Conservation (phyloP, 2,329 filamentous ascomycete genomes). For the Colletotrichum echinochloae region DNA sequence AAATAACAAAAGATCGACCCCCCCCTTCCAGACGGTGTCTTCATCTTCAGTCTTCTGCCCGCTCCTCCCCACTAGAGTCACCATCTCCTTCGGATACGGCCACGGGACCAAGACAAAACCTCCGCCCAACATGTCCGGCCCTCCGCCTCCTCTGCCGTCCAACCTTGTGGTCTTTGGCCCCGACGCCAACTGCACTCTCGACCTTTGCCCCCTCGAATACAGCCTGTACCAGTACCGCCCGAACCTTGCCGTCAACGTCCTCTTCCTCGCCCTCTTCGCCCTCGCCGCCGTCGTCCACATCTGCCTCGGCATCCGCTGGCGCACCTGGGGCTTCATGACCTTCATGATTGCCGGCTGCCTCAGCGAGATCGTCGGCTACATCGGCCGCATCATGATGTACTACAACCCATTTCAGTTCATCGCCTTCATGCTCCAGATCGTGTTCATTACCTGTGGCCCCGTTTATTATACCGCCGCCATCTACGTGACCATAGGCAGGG, state of each 20-base stretch:
- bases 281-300: slow-evolving; percentile 61
- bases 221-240: slow-evolving; percentile 63
- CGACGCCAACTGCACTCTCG: slow-evolving; percentile 62
- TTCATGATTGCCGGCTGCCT: slow-evolving; percentile 68
- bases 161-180: slow-evolving; percentile 56
- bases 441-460: slow-evolving; percentile 65
- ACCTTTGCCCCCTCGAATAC: slow-evolving; percentile 57
- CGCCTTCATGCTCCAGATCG: slow-evolving; percentile 76
- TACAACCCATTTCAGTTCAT: slow-evolving; percentile 68
- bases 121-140: slow-evolving; percentile 43
- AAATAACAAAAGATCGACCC: not conserved
- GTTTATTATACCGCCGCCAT: slow-evolving; percentile 70
- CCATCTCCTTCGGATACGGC: not conserved
- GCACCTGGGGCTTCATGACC: slow-evolving; percentile 60
- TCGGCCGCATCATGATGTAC: slow-evolving; percentile 68
- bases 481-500: slow-evolving; percentile 69
- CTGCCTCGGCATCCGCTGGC: slow-evolving; percentile 60
- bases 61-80: not conserved
- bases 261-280: slow-evolving; percentile 58
- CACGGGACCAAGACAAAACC: not conserved
- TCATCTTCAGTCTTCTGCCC: not conserved
- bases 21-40: not conserved
- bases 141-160: slow-evolving; percentile 28
- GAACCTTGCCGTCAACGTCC: slow-evolving; percentile 54
- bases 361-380: slow-evolving; percentile 72